These are phyloP conservation scores for Colletotrichum lindemuthianum DNA, from an alignment of 2,329 filamentous ascomycete genomes.

Conservation along the genomic window DNA sequence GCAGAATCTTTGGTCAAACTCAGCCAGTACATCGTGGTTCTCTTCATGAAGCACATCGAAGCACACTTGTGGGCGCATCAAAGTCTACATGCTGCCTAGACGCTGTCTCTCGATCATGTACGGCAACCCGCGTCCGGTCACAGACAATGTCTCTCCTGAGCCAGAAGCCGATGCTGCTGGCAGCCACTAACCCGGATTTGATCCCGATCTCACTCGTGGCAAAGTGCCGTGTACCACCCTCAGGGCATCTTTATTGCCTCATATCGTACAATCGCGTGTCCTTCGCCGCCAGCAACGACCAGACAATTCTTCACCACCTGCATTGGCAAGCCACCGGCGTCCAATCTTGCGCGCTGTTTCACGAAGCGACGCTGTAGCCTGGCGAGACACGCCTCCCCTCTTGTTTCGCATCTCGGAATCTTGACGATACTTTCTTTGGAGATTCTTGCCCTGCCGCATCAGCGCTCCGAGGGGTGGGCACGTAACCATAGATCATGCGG, in stretches of 20 bases:
- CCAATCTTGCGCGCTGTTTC: constrained; percentile 1
- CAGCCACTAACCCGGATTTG: constrained; percentile 1
- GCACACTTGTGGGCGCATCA: no score
- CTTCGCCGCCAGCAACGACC: not conserved
- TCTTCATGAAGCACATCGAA: no score
- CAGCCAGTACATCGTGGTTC: no score
- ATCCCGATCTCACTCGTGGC: constrained; percentile 7
- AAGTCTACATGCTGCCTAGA: not conserved
- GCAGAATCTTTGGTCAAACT: no score
- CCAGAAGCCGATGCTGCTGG: constrained; percentile 1
- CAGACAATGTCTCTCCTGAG: not conserved
- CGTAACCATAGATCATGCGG: constrained; percentile 29
- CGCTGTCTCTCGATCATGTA: not conserved
- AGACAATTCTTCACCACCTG: not conserved
- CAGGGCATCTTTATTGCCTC: not conserved
- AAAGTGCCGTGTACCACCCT: constrained; percentile 2
- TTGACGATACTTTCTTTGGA: not conserved
- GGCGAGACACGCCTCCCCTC: not conserved
- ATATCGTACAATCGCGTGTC: constrained; percentile 20
- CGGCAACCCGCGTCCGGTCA: constrained; percentile 1
- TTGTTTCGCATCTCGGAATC: constrained; percentile 12
- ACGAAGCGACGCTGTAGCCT: constrained; percentile 9
- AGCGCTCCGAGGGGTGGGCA: constrained; percentile 2
- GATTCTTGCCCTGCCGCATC: not conserved
- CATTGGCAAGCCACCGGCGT: not conserved